phyloP scores from a whole-genome alignment of 1,284 basidiomycete species.

The Ganoderma lucidum region DNA sequence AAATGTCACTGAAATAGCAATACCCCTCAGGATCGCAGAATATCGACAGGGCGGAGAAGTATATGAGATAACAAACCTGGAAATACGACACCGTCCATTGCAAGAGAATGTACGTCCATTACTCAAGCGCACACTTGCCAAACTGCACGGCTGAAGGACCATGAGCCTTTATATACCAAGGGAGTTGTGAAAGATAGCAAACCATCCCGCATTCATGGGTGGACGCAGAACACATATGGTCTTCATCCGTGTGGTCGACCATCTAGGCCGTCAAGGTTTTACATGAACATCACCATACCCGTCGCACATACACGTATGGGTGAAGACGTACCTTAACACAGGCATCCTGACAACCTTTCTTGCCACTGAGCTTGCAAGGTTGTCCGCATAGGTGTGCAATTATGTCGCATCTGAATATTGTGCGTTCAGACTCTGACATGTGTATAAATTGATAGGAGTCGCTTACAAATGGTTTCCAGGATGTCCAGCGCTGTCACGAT shows the following conservation, averaged over 20 bases:
- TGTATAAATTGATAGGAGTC: neutral
- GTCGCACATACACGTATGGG: too few species aligned
- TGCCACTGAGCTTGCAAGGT: conserved; percentile 51
- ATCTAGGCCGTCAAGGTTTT: conserved; percentile 41
- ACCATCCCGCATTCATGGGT: conserved; percentile 66
- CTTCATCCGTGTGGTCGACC: conserved; percentile 51
- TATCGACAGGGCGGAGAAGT: too few species aligned
- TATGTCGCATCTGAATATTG: conserved; percentile 51
- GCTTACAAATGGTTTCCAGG: conserved; percentile 58
- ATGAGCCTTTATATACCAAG: neutral
- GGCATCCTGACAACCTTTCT: conserved; percentile 53
- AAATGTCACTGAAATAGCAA: conserved; percentile 47
- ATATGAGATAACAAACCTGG: conserved; percentile 46
- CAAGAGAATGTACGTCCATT: conserved; percentile 51
- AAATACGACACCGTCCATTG: conserved; percentile 48
- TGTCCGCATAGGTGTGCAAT: conserved; percentile 60
- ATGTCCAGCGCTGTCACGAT: conserved; percentile 58
- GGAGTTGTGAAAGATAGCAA: neutral
- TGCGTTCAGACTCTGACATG: neutral
- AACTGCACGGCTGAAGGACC: conserved; percentile 51
- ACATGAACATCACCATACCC: neutral
- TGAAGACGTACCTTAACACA: conserved; percentile 55
- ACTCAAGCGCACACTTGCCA: conserved; percentile 43
- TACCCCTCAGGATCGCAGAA: neutral
- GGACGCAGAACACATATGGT: conserved; percentile 60